phyloP scores from a whole-genome alignment of 2,329 filamentous ascomycete genomes.

The Graphiopsis chlorocephala region DNA sequence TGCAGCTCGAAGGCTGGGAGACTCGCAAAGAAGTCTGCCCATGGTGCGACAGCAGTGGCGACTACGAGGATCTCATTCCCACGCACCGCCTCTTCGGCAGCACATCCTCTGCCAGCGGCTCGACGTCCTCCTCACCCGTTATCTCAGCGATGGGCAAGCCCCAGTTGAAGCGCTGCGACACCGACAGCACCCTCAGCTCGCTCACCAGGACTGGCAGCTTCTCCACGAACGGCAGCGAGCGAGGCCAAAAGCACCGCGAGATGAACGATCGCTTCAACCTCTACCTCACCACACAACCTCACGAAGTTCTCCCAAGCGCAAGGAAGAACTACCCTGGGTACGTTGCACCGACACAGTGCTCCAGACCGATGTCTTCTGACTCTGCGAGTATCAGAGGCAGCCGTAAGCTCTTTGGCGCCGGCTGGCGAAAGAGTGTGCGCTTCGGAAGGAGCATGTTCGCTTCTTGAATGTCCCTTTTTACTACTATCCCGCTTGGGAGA shows the following conservation, averaged over 20 bases:
- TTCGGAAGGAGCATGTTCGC: slow-evolving; percentile 27
- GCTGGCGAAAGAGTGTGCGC: slow-evolving; percentile 26
- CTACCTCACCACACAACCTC: slow-evolving; percentile 33
- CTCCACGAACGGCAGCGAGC: slow-evolving; percentile 28
- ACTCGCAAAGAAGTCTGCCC: slow-evolving; percentile 47
- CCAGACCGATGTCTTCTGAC: slow-evolving; percentile 1
- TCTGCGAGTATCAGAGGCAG: slow-evolving; percentile 18
- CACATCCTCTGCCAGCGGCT: slow-evolving; percentile 38
- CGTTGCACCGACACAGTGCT: slow-evolving; percentile 15
- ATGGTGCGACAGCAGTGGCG: slow-evolving; percentile 39
- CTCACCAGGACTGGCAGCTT: slow-evolving; percentile 31
- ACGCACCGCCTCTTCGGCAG: slow-evolving; percentile 50
- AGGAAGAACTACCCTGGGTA: slow-evolving; percentile 34
- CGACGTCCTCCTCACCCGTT: slow-evolving; percentile 17
- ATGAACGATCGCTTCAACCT: slow-evolving; percentile 35
- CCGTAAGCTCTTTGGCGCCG: slow-evolving; percentile 15
- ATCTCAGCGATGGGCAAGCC: slow-evolving; percentile 12
- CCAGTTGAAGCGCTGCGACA: slow-evolving; percentile 24
- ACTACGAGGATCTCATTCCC: slow-evolving; percentile 33
- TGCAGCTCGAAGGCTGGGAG: slow-evolving; percentile 50
- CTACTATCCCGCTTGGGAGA: neutral
- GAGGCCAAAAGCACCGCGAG: slow-evolving; percentile 31
- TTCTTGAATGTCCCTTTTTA: slow-evolving; percentile 19
- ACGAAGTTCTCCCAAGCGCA: slow-evolving; percentile 33
- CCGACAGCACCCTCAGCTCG: slow-evolving; percentile 24